Evolutionary conservation across 129 eudicot genomes (phyloP), one percentile per base, ranked within the genome.

Genomic region (Logfia minima): DNA sequence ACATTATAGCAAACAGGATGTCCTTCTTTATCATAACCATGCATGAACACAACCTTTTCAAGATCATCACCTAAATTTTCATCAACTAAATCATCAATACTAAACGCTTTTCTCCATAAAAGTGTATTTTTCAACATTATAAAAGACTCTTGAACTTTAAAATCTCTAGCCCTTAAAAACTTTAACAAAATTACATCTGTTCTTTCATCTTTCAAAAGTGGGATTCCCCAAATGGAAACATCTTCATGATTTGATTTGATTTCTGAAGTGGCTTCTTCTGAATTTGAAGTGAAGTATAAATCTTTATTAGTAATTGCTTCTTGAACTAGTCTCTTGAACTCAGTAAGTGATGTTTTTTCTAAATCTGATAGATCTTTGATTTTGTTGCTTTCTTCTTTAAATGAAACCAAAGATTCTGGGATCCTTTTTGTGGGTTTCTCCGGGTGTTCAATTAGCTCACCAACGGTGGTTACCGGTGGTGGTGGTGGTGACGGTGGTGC

Each of bases 1-100:
- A 90, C 98, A 80, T 92, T 92, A 60, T 90, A 92, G 74, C 92
- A 86, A 53, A 92, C 98, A 1, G 90, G 94, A 52, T 90, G 92
- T 1, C 96, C 96, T 37, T 90, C 92, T 32, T 85, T 85, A 80
- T 90, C 98, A 69, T 59, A 67, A 2, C 98, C 98, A 62, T 90
- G 84, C 87, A 86, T 84, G 56, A 90, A 92, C 64, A 92, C 96
- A 79, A 90, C 96, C 63, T 90, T 92, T 35, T 90, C 98, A 21
- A 90, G 88, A 73, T 88, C 89, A 79, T 88, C 93, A 0, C 96
- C 95, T 6, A 92, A 81, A 10, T 90, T 83, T 29, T 90, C 96
- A 0, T 87, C 84, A 1, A 92, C 35, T 3, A 92, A 72, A 4
- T 78, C 88, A 61, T 92, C 98, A 13, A 92, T 88, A 32, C 87